Conservation (phyloP, 208 protist species). For the Phytomonas serpens region DNA sequence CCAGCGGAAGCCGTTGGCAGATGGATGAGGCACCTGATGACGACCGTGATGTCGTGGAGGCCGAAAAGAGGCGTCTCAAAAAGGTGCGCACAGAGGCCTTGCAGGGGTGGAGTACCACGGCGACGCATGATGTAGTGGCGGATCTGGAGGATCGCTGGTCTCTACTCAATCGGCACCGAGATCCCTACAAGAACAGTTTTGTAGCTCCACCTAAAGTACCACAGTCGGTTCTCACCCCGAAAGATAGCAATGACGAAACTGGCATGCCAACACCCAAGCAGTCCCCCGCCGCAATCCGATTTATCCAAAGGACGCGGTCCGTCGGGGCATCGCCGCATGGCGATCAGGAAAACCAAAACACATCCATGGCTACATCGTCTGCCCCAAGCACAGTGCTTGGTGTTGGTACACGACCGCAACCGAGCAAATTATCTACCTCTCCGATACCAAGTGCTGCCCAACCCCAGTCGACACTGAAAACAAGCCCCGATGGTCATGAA, state of each 20-base stretch:
- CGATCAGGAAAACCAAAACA: neutral
- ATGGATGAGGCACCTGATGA: slow-evolving; percentile 8
- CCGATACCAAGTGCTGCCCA: neutral
- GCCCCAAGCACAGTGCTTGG: neutral
- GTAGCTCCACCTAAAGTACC: neutral
- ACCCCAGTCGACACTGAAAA: neutral
- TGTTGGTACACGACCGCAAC: neutral
- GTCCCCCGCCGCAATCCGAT: neutral
- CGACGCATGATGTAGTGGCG: neutral
- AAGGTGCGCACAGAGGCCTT: neutral
- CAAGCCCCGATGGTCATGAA: neutral
- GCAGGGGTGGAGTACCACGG: neutral
- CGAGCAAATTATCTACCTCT: neutral
- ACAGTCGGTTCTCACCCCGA: neutral
- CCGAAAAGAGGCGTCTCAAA: neutral
- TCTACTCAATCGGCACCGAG: neutral
- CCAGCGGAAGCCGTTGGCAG: slow-evolving; percentile 1
- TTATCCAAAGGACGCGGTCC: neutral
- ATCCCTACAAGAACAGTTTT: neutral
- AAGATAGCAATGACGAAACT: neutral
- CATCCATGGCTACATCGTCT: neutral
- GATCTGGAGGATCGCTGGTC: neutral
- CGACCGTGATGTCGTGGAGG: neutral
- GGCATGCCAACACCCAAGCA: neutral
- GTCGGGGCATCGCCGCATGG: neutral